These are phyloP conservation scores for Galerina sulciceps DNA, from an alignment of 768 basidiomycete genomes.

Conservation along the genomic window DNA sequence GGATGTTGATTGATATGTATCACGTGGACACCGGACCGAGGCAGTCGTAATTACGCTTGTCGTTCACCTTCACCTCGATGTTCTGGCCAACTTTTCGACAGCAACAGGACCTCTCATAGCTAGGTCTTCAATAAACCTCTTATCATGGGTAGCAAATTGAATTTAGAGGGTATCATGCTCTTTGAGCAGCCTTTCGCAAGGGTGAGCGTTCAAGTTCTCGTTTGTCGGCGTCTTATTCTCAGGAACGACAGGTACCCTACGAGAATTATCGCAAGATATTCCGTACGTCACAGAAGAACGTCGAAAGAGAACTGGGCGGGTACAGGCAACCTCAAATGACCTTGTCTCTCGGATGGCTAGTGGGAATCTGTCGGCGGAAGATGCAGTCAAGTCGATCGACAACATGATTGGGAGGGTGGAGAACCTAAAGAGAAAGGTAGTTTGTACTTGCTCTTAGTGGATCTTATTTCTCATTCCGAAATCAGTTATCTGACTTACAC, in stretches of 20 bases:
- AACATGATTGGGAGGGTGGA: slow-evolving; percentile 77
- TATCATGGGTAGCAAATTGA: slow-evolving; percentile 58
- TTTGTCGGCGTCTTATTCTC: not conserved
- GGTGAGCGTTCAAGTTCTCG: slow-evolving; percentile 40
- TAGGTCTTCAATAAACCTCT: not conserved
- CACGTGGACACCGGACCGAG: not conserved
- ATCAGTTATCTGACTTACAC: slow-evolving; percentile 52
- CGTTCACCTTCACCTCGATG: not conserved
- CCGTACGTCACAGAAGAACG: slow-evolving; percentile 76
- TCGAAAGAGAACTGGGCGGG: slow-evolving; percentile 78
- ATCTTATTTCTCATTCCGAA: not conserved
- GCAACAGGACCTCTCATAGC: no score
- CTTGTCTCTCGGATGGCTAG: slow-evolving; percentile 50
- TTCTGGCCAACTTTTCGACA: not conserved
- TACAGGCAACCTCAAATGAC: slow-evolving; percentile 62
- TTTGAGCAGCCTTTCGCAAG: slow-evolving; percentile 86
- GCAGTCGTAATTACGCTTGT: not conserved
- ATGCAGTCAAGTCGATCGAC: slow-evolving; percentile 66
- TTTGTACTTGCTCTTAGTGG: not conserved
- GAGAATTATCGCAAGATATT: slow-evolving; percentile 92
- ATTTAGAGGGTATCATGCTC: slow-evolving; percentile 73
- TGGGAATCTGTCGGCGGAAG: slow-evolving; percentile 47
- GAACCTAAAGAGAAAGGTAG: slow-evolving; percentile 88
- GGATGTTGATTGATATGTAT: no score
- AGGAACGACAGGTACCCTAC: slow-evolving; percentile 71